Percentiles rank a stretch among this genome's conserved stretches.
Conservation (phyloP, 768 basidiomycete genomes). For the Amanita thiersii region DNA sequence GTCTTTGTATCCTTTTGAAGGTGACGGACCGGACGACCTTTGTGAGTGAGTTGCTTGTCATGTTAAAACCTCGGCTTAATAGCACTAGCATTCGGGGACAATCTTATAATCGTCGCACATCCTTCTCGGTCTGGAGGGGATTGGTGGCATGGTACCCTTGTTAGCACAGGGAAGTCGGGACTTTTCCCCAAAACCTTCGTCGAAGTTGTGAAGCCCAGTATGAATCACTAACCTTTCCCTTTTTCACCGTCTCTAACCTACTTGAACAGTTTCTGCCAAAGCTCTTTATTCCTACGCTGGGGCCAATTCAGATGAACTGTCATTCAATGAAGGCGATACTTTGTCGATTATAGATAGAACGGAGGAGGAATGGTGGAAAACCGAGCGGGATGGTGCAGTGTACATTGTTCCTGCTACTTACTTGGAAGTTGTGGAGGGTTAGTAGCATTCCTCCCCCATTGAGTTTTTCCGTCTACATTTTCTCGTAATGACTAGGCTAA, state of each 20-base stretch:
- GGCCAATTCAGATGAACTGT: constrained; percentile 69
- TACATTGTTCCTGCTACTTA: constrained; percentile 92
- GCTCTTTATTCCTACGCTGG: constrained; percentile 77
- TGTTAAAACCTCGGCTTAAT: constrained; percentile 7
- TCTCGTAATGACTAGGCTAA: constrained; percentile 63
- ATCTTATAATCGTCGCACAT: constrained; percentile 69
- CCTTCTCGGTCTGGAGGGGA: constrained; percentile 81
- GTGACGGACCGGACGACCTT: constrained; percentile 83
- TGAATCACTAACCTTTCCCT: constrained; percentile 17
- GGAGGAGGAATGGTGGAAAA: constrained; percentile 96
- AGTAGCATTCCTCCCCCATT: constrained; percentile 51
- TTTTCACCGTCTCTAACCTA: constrained; percentile 3
- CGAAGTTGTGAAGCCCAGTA: constrained; percentile 61
- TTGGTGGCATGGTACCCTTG: constrained; percentile 86
- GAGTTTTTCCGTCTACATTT: constrained; percentile 54
- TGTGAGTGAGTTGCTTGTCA: constrained; percentile 37
- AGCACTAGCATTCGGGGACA: constrained; percentile 65
- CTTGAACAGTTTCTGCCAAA: constrained; percentile 50
- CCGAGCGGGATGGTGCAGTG: constrained; percentile 76
- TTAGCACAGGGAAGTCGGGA: constrained; percentile 62
- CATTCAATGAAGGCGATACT: constrained; percentile 74
- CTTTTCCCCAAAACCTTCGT: constrained; percentile 92
- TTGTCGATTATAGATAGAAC: constrained; percentile 74
- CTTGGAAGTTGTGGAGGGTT: constrained; percentile 81
- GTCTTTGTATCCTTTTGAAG: constrained; percentile 79